Evolutionary conservation across 1,139 yeast species (phyloP), one percentile per base, ranked within the genome.

Genomic region (Yamadazyma pseudoaaseri): DNA sequence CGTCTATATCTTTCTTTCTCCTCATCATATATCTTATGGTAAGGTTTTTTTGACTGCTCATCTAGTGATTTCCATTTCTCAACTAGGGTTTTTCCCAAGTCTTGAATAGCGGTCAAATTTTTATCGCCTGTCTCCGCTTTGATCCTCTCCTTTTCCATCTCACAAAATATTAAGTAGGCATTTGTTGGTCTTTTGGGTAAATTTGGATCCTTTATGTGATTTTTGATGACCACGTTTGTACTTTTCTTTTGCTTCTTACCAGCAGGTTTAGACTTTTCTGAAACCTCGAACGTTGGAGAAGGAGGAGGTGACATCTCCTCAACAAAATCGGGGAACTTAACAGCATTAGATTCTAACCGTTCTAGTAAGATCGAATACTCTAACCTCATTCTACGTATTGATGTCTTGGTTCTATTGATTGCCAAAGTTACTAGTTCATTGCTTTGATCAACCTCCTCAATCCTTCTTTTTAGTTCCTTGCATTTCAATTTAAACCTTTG

Each of bases 121-220:
- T 31, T 28, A 24, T 45, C 47, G 10, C 45, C 45, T 2, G 40
- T 29, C 14, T 36, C 31, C 35, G 70, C 71, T 45, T 76, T 79
- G 30, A 86, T 74, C 35, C 76, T 69, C 34, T 86, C 96, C 57
- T 86, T 85, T 52, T 86, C 94, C 62, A 77, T 64, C 41, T 89
- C 97, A 61, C 97, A 89, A 54, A 85, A 89, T 35, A 86, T 76
- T 43, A 87, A 67, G 52, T 89, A 87, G 7, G 96, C 95, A 57
- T 89, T 89, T 5, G 95, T 84, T 11, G 96, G 96, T 48, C 95
- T 72, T 49, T 86, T 86, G 11, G 97, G 96, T 50, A 83, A 73
- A 46, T 79, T 81, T 3, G 95, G 96, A 55, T 86, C 95, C 49
- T 89, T 74, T 17, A 65, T 53, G 34, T 47, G 60, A 27, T 53